phyloP scores from a whole-genome alignment of 2,329 filamentous ascomycete genomes.

The Aureobasidium namibiae region DNA sequence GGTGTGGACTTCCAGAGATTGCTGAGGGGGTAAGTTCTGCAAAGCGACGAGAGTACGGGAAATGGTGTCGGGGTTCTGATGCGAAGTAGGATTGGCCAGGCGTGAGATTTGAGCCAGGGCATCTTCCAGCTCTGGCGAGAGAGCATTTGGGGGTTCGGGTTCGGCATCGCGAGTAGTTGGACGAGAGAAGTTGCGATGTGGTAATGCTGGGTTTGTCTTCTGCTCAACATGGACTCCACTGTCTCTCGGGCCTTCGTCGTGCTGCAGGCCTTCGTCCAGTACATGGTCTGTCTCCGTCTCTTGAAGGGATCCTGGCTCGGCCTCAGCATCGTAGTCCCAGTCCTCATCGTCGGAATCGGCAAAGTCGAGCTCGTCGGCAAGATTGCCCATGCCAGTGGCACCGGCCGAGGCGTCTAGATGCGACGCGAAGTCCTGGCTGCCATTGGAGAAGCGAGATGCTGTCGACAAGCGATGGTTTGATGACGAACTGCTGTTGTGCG shows the following conservation, averaged over 20 bases:
- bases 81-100: slow-evolving; percentile 22
- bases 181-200: slow-evolving; percentile 24
- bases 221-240: slow-evolving; percentile 38
- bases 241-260: slow-evolving; percentile 32
- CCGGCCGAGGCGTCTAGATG: slow-evolving; percentile 26
- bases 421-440: slow-evolving; percentile 30
- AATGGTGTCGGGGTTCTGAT: slow-evolving; percentile 25
- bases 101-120: slow-evolving; percentile 26
- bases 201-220: slow-evolving; percentile 27
- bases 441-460: slow-evolving; percentile 24
- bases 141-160: not conserved
- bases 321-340: slow-evolving; percentile 14
- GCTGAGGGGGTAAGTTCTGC: slow-evolving; percentile 28
- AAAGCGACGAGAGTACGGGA: slow-evolving; percentile 24
- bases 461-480: slow-evolving; percentile 29
- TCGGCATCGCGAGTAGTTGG: slow-evolving; percentile 10
- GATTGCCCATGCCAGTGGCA: slow-evolving; percentile 59
- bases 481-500: slow-evolving; percentile 35
- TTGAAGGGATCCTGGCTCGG: not conserved
- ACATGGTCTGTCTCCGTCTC: slow-evolving; percentile 8
- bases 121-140: slow-evolving; percentile 35
- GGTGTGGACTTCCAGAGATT: slow-evolving; percentile 25
- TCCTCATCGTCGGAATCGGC: slow-evolving; percentile 44
- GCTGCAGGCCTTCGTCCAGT: slow-evolving; percentile 19
- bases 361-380: slow-evolving; percentile 74